Conservation (phyloP, 331 rosid genomes). For the Ulmus americana region DNA sequence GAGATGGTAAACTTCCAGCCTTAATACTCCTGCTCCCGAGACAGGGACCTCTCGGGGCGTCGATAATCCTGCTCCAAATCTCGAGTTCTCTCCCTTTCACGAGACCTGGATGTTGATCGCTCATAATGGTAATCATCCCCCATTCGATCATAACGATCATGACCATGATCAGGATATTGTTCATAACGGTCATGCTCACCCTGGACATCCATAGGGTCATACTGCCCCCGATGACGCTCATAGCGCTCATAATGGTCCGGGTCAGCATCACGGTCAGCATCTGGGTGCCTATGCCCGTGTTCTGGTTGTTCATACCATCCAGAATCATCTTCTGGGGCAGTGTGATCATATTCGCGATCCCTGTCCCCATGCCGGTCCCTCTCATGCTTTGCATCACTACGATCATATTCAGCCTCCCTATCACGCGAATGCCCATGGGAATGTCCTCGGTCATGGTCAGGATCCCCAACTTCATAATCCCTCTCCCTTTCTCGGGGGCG, state of each 20-base stretch:
- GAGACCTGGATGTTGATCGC: slow-evolving; percentile 50
- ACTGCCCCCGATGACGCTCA: slow-evolving; percentile 53
- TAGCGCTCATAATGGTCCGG: slow-evolving; percentile 43
- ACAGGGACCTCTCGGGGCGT: slow-evolving; percentile 62
- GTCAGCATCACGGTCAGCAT: slow-evolving; percentile 55
- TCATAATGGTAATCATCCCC: slow-evolving; percentile 64
- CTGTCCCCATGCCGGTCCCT: slow-evolving; percentile 55
- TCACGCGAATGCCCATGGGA: slow-evolving; percentile 72
- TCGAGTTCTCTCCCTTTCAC: slow-evolving; percentile 55
- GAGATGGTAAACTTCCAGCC: slow-evolving; percentile 4
- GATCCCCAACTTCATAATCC: slow-evolving; percentile 62
- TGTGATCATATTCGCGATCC: slow-evolving; percentile 48
- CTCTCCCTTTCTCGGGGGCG: slow-evolving; percentile 62
- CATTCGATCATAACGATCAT: slow-evolving; percentile 39
- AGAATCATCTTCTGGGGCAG: slow-evolving; percentile 58
- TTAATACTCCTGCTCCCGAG: slow-evolving; percentile 61
- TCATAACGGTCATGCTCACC: slow-evolving; percentile 49
- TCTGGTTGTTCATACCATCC: slow-evolving; percentile 61
- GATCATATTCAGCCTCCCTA: slow-evolving; percentile 57
- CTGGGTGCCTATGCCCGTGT: slow-evolving; percentile 55
- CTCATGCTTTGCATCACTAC: slow-evolving; percentile 62
- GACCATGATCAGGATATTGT: slow-evolving; percentile 44
- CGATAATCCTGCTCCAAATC: slow-evolving; percentile 57
- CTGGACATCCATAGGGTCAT: slow-evolving; percentile 52
- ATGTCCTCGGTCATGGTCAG: slow-evolving; percentile 49